Conservation (phyloP, 495 filamentous ascomycete genomes). For the Staphylotrichum tortipilum region DNA sequence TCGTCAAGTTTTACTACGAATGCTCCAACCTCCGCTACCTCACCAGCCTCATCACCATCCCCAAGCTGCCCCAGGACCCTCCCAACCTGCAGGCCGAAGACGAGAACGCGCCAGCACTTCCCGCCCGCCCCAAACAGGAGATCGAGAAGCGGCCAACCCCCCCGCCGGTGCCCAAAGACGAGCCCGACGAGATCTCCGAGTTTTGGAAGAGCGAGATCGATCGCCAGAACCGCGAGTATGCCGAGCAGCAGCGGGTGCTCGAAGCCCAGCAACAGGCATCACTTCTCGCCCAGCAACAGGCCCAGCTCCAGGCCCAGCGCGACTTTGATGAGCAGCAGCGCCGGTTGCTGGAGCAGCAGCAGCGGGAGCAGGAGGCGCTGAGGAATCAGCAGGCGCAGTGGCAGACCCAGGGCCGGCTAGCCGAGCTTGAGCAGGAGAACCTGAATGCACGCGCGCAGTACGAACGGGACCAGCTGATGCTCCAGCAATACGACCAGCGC, state of each 20-base stretch:
- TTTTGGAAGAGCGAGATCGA: conserved; percentile 94
- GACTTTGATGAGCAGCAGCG: conserved; percentile 96
- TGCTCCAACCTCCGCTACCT: conserved; percentile 95
- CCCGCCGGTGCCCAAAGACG: conserved; percentile 55
- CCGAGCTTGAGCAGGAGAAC: conserved; percentile 91
- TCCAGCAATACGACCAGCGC: conserved; percentile 90
- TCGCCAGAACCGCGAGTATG: conserved; percentile 86
- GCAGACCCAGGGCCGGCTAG: conserved; percentile 86
- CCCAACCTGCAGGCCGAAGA: conserved; percentile 80
- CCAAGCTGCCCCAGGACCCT: conserved; percentile 89
- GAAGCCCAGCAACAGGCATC: conserved; percentile 70
- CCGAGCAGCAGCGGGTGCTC: conserved; percentile 80
- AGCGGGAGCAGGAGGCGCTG: conserved; percentile 81
- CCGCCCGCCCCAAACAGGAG: conserved; percentile 68
- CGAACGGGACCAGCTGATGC: conserved; percentile 90
- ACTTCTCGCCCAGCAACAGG: conserved; percentile 59
- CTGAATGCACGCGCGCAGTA: conserved; percentile 90
- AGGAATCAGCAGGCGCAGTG: conserved; percentile 77
- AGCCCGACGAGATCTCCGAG: conserved; percentile 91
- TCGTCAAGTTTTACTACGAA: conserved; percentile 97
- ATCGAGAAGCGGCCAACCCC: conserved; percentile 58
- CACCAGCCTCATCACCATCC: conserved; percentile 90
- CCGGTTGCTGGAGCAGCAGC: conserved; percentile 77
- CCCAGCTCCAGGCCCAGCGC: conserved; percentile 70
- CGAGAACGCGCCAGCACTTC: conserved; percentile 73